A percentile compares a stretch with the other conserved stretches of the same genome.
Conservation (phyloP, 2,329 filamentous ascomycete species). For the Lojkania enalia region DNA sequence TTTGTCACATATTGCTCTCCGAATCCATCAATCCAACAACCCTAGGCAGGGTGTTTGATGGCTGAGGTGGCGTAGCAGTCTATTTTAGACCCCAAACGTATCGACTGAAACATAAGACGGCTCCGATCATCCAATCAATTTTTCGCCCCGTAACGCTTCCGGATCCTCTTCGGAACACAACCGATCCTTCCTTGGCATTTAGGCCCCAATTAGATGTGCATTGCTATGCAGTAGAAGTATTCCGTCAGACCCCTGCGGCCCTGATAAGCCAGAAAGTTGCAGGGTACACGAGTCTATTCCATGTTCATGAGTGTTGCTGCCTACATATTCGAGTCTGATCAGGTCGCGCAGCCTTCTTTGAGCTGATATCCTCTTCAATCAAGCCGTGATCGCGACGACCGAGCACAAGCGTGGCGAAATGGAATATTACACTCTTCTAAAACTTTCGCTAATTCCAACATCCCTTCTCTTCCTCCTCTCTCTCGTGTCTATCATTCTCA, state of each 20-base stretch:
- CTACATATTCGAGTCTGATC: neutral
- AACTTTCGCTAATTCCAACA: conserved; percentile 26
- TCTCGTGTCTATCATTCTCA: conserved; percentile 31
- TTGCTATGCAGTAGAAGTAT: neutral
- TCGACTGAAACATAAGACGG: no score
- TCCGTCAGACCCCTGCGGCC: neutral
- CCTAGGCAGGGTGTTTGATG: no score
- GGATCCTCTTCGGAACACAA: no score
- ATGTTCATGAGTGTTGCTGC: neutral
- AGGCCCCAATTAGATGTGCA: neutral
- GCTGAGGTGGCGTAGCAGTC: no score
- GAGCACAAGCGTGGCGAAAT: conserved; percentile 10
- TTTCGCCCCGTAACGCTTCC: no score
- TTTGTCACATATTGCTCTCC: no score
- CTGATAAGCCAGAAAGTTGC: neutral
- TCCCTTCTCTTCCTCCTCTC: conserved; percentile 33
- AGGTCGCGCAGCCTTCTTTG: no score
- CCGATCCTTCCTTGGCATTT: neutral
- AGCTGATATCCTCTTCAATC: neutral
- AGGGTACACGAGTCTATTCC: neutral
- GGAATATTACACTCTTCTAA: conserved; percentile 26
- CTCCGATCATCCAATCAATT: no score
- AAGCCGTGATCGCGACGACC: neutral
- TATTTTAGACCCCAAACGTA: no score
- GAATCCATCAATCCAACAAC: no score